phyloP scores from a whole-genome alignment of 768 basidiomycete genomes.

The Termitomyces sp. region DNA sequence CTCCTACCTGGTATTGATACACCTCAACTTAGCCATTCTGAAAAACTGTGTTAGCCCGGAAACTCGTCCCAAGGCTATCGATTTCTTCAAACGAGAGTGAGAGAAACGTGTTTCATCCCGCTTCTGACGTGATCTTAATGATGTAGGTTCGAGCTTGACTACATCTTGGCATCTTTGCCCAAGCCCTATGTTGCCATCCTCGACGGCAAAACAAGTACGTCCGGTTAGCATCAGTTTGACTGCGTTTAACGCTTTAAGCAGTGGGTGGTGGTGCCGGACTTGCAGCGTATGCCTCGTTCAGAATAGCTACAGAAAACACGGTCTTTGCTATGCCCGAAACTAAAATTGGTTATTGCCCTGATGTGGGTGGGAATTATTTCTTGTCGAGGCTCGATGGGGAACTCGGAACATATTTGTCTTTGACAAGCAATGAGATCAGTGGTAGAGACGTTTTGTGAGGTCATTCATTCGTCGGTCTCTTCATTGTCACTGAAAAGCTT shows the following conservation, averaged over 20 bases:
- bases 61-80: slow-evolving; percentile 62
- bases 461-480: slow-evolving; percentile 12
- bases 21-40: slow-evolving; percentile 46
- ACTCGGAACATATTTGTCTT: slow-evolving; percentile 88
- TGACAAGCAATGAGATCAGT: slow-evolving; percentile 69
- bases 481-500: background rate
- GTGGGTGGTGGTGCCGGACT: slow-evolving; percentile 98
- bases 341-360: slow-evolving; percentile 85
- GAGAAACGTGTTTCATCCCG: slow-evolving; percentile 36
- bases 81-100: slow-evolving; percentile 89
- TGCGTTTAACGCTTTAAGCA: slow-evolving; percentile 23
- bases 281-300: slow-evolving; percentile 76
- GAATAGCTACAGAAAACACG: slow-evolving; percentile 92
- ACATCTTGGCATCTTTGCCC: slow-evolving; percentile 58
- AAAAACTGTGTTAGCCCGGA: slow-evolving; percentile 41
- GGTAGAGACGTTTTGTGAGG: slow-evolving; percentile 90
- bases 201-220: slow-evolving; percentile 89
- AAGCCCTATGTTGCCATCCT: slow-evolving; percentile 93
- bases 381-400: slow-evolving; percentile 88
- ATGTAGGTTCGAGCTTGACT: slow-evolving; percentile 76
- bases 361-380: slow-evolving; percentile 92
- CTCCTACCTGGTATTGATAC: slow-evolving; percentile 3
- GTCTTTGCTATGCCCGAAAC: slow-evolving; percentile 96
- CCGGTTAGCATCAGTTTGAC: slow-evolving; percentile 6
- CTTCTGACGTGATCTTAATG: slow-evolving; percentile 7